Base-by-base conservation (phyloP, 1,284 basidiomycete species). In the Cutaneotrichosporon sp. region DNA sequence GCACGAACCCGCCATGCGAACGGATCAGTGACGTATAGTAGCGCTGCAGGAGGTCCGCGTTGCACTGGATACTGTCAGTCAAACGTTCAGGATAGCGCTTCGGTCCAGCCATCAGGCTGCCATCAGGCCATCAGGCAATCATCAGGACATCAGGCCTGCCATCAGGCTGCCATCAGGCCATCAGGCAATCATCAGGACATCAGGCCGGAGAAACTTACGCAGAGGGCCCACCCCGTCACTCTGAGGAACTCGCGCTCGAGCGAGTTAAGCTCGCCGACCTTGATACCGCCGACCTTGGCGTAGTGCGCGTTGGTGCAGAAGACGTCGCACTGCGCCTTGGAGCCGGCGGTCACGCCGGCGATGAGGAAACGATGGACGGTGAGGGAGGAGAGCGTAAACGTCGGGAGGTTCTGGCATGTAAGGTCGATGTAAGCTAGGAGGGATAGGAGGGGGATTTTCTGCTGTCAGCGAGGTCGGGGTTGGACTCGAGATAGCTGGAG, bases 321-420 rank as follows among this genome's bases (percentile, higher is more conserved):
- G 17, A 85, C 83, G 76, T 97, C 92, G 74, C 88, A 93, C 49
- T 94, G 82, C 1, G 89, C 88, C 75, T 97, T 96, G 75, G 84
- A 87, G 52, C 88, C 84, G 51, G 92, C 85, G 34, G 86, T 83
- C 68, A 93, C 85, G 61, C 90, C 83, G 46, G 91, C 82, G 75
- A 94, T 94, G 68, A 93, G 81, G 77, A 96, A 96, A 51, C 91
- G 89, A 76, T 96, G 93, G 65, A 91, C 91, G 27, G 93, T 97
- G 67, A 94, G 82, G 29, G 90, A 94, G 37, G 89, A 88, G 61
- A 97, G 82, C 33, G 88, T 93, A 77, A 94, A 94, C 44, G 83
- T 79, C 32, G 90, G 87, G 62, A 84, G 82, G 60, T 88, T 84
- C 49, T 85, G 80, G 75, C 90, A 93, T 62, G 93, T 90, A 75